Conservation (phyloP, 257 asterid species). For the Fraxinus quadrangulata region DNA sequence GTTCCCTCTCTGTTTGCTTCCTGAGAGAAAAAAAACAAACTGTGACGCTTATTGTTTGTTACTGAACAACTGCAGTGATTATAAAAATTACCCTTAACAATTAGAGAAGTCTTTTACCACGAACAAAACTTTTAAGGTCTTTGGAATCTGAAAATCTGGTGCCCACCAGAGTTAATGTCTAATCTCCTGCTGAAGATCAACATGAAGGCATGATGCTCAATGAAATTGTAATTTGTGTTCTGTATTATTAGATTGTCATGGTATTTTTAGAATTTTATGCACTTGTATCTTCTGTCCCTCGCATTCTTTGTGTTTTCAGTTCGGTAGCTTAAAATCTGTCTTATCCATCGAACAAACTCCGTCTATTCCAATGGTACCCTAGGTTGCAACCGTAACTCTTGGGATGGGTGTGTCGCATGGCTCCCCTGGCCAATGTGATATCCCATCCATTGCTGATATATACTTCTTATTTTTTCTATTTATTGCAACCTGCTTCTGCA, state of each 20-base stretch:
- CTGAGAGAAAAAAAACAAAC: constrained; percentile 62
- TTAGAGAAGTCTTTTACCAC: background rate
- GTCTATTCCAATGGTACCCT: constrained; percentile 65
- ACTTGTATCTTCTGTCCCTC: constrained; percentile 9
- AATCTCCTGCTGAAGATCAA: constrained; percentile 75
- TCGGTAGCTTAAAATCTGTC: constrained; percentile 82
- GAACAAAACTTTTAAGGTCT: constrained; percentile 51
- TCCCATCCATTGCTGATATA: constrained; percentile 84
- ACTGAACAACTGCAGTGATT: too few species aligned
- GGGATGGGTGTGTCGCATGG: constrained; percentile 31
- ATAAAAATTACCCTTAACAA: too few species aligned
- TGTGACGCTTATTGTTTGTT: constrained; percentile 34
- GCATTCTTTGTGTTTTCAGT: constrained; percentile 42
- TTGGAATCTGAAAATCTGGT: constrained; percentile 77
- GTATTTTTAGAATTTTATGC: background rate
- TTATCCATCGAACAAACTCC: constrained; percentile 59
- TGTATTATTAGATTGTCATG: background rate
- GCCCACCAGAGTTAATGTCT: constrained; percentile 64
- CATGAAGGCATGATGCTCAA: constrained; percentile 57
- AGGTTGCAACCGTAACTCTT: constrained; percentile 70
- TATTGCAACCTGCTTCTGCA: background rate
- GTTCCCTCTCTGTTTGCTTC: constrained; percentile 77
- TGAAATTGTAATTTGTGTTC: constrained; percentile 6
- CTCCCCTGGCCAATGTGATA: constrained; percentile 50
- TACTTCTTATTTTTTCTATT: background rate